These are phyloP conservation scores for Trametes versicolor DNA, from an alignment of 1,284 basidiomycete species.

Conservation along the genomic window DNA sequence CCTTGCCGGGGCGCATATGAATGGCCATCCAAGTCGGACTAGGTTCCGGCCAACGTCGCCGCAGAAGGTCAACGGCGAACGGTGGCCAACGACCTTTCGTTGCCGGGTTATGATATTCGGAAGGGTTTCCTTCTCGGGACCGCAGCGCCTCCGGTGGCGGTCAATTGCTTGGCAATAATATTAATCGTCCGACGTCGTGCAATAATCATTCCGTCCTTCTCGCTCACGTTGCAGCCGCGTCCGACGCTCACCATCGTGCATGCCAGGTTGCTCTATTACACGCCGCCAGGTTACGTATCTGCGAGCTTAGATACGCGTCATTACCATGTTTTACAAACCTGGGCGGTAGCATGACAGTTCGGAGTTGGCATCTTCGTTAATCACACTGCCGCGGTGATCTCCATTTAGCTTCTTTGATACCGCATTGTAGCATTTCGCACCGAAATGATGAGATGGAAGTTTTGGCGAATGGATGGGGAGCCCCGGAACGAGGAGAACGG, in stretches of 20 bases:
- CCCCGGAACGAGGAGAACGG: slow-evolving; percentile 23
- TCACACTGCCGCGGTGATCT: slow-evolving; percentile 2
- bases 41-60: neutral
- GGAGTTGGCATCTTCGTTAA: neutral
- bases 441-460: slow-evolving; percentile 5
- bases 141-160: slow-evolving; percentile 2
- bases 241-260: neutral
- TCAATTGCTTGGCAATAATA: neutral
- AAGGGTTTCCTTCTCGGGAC: neutral
- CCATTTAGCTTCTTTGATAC: slow-evolving; percentile 8
- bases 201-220: neutral
- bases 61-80: neutral
- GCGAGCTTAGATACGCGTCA: neutral
- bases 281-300: neutral
- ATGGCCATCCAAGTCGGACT: neutral
- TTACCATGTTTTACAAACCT: slow-evolving; percentile 3
- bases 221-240: neutral
- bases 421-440: neutral
- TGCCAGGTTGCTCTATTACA: too few relatives aligned
- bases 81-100: neutral
- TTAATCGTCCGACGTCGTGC: neutral
- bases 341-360: slow-evolving; percentile 6
- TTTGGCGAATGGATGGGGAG: slow-evolving; percentile 15
- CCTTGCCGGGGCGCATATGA: neutral
- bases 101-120: neutral